Evolutionary conservation across 768 basidiomycete species (phyloP).

Genomic region (Auriculariales sp.): DNA sequence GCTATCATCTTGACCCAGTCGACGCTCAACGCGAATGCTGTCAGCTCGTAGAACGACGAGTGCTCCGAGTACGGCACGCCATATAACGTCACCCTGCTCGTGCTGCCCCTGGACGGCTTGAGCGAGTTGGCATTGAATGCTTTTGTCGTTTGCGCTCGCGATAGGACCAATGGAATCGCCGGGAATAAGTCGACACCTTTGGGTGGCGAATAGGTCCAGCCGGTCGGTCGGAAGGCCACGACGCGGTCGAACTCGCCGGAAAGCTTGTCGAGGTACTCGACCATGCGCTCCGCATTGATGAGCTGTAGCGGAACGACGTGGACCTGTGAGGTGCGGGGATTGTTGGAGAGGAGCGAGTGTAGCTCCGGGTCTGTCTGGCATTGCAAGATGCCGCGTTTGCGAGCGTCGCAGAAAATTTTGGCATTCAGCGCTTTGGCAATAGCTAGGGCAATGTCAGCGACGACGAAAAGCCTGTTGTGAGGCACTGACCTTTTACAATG

Average conservation of each 20-base stretch:
- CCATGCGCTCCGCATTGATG: slow-evolving; percentile 64
- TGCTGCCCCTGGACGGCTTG: slow-evolving; percentile 56
- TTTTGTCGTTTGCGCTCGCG: slow-evolving; percentile 45
- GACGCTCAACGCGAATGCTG: slow-evolving; percentile 84
- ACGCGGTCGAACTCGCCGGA: slow-evolving; percentile 54
- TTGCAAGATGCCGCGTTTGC: slow-evolving; percentile 68
- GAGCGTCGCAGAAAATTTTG: slow-evolving; percentile 79
- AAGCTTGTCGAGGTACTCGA: slow-evolving; percentile 60
- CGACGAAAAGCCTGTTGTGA: not conserved
- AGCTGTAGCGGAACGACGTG: slow-evolving; percentile 69
- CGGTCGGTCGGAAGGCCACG: slow-evolving; percentile 84
- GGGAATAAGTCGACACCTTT: slow-evolving; percentile 47
- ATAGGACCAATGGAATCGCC: slow-evolving; percentile 53
- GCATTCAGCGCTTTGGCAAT: slow-evolving; percentile 69
- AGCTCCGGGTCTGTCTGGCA: slow-evolving; percentile 80
- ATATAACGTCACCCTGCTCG: slow-evolving; percentile 52
- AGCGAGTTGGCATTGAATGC: slow-evolving; percentile 60
- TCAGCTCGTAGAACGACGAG: slow-evolving; percentile 88
- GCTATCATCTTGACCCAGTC: slow-evolving; percentile 85
- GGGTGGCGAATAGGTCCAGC: slow-evolving; percentile 78
- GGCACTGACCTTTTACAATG: slow-evolving; percentile 70
- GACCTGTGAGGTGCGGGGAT: slow-evolving; percentile 65
- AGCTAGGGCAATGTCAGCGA: slow-evolving; percentile 27
- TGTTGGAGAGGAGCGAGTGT: slow-evolving; percentile 55
- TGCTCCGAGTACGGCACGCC: slow-evolving; percentile 92